Percentiles rank a stretch among this genome's conserved stretches.
Evolutionary conservation across 805 yeast species (phyloP).

Genomic region (Lipomyces starkeyi): DNA sequence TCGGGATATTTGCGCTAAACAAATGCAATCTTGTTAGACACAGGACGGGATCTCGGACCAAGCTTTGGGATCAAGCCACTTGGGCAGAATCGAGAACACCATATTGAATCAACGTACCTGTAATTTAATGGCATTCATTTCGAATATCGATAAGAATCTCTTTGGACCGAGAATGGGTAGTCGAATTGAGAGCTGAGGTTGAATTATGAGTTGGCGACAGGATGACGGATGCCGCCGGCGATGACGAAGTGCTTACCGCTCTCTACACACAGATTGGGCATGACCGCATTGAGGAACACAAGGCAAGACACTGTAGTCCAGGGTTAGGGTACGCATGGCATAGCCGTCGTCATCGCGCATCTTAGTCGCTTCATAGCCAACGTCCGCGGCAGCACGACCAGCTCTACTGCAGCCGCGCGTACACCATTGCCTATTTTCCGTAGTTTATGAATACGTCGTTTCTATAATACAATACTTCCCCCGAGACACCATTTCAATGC

Average conservation of each 20-base stretch:
- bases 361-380: too few relatives aligned
- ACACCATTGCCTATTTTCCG: not conserved
- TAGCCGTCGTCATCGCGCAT: not conserved
- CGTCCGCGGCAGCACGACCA: not conserved
- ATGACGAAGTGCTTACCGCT: not conserved
- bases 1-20: slow-evolving; percentile 82
- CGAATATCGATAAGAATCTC: not conserved
- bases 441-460: not conserved
- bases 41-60: not conserved
- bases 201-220: not conserved
- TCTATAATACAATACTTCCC: not conserved
- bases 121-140: slow-evolving; percentile 68
- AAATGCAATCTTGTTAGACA: not conserved
- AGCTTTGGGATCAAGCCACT: not conserved
- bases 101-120: slow-evolving; percentile 52
- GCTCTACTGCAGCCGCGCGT: not conserved
- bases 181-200: not conserved
- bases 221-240: slow-evolving; percentile 3
- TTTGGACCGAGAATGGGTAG: not conserved
- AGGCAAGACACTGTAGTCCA: not conserved
- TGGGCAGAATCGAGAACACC: not conserved
- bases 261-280: not conserved
- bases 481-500: not conserved
- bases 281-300: not conserved
- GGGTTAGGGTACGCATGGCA: not conserved